Evolutionary conservation across 108 stramenopile species (phyloP).

Genomic region (Nitzschia sp.): DNA sequence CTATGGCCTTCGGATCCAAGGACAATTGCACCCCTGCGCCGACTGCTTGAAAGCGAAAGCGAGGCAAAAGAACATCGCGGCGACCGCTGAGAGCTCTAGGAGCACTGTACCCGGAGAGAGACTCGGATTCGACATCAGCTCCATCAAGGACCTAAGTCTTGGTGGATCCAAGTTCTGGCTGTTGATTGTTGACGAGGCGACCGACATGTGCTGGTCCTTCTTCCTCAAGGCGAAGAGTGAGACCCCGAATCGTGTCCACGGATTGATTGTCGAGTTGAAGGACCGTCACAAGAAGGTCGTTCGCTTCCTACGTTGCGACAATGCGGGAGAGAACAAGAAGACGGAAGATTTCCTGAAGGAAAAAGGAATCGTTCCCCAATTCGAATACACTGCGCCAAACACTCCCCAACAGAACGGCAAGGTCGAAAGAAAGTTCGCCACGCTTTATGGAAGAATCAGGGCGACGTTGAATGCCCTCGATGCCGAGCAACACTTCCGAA

Average conservation of each 20-base stretch:
- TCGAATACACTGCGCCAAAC: slow-evolving; percentile 26
- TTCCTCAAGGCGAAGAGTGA: slow-evolving; percentile 22
- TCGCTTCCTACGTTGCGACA: slow-evolving; percentile 20
- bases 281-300: background rate
- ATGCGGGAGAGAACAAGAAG: slow-evolving; percentile 35
- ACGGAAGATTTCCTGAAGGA: background rate
- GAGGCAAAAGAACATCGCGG: background rate
- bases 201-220: background rate
- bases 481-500: background rate
- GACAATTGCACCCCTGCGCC: background rate
- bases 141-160: background rate
- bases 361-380: background rate
- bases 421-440: slow-evolving; percentile 36
- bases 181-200: slow-evolving; percentile 28
- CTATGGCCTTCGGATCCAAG: background rate
- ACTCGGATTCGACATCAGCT: slow-evolving; percentile 9
- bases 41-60: background rate
- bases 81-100: background rate
- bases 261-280: background rate
- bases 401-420: slow-evolving; percentile 40
- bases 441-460: background rate
- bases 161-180: slow-evolving; percentile 16
- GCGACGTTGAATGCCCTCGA: background rate
- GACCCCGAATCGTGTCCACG: slow-evolving; percentile 2
- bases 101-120: background rate